Conservation (phyloP, 768 basidiomycete genomes). For the Dendrothele bispora region DNA sequence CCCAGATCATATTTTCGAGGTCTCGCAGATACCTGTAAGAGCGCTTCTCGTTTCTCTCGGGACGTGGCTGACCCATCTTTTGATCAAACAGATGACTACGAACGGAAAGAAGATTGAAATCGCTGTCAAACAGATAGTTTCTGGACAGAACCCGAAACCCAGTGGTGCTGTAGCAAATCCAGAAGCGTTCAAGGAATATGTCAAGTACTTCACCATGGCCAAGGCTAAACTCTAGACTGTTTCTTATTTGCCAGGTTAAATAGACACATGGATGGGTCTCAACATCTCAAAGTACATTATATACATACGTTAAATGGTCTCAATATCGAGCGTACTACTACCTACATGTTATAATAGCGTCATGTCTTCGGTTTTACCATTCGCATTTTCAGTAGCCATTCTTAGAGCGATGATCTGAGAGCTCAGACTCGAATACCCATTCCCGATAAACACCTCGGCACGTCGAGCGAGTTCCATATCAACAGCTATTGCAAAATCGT, state of each 20-base stretch:
- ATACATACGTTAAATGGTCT: too few species aligned
- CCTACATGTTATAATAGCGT: slow-evolving; percentile 29
- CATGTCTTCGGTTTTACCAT: slow-evolving; percentile 34
- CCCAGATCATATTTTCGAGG: slow-evolving; percentile 63
- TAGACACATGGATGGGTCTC: too few species aligned
- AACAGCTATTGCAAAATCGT: slow-evolving; percentile 37
- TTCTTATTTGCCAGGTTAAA: too few species aligned
- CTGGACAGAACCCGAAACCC: slow-evolving; percentile 61
- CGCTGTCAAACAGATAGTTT: slow-evolving; percentile 74
- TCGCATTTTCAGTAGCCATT: slow-evolving; percentile 34
- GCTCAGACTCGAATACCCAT: slow-evolving; percentile 48
- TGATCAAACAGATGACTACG: slow-evolving; percentile 63
- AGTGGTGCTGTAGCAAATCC: slow-evolving; percentile 81
- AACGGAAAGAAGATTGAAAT: slow-evolving; percentile 82
- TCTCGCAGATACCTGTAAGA: slow-evolving; percentile 68
- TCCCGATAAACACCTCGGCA: slow-evolving; percentile 46
- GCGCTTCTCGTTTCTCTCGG: not conserved
- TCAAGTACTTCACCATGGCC: too few species aligned
- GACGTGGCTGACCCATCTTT: not conserved
- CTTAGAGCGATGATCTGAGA: slow-evolving; percentile 44
- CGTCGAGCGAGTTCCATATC: slow-evolving; percentile 46
- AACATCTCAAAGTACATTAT: too few species aligned
- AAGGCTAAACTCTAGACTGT: too few species aligned
- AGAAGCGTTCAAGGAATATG: slow-evolving; percentile 61
- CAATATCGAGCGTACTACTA: too few species aligned